Conservation (phyloP, 306 rosid genomes). For the Pterocarpus macrocarpus region DNA sequence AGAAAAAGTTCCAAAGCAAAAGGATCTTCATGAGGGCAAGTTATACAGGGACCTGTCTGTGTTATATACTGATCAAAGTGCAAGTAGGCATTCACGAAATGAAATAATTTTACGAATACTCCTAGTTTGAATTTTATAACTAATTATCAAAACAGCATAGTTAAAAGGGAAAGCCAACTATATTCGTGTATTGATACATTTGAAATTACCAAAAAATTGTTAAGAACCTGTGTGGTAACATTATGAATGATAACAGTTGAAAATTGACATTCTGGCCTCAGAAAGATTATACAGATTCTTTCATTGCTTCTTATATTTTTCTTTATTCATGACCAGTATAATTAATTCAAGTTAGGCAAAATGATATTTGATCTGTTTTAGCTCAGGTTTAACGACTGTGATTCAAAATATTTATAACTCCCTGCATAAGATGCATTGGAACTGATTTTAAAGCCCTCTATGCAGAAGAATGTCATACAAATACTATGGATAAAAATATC, state of each 20-base stretch:
- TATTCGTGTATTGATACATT: slow-evolving; percentile 3
- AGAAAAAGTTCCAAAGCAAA: slow-evolving; percentile 14
- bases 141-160: slow-evolving; percentile 20
- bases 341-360: slow-evolving; percentile 20
- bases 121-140: slow-evolving; percentile 12
- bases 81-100: slow-evolving; percentile 38
- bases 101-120: not conserved
- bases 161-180: not conserved
- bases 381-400: not conserved
- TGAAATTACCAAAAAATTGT: slow-evolving; percentile 29
- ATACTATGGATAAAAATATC: not conserved
- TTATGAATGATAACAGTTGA: slow-evolving; percentile 26
- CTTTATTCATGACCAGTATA: not conserved
- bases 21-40: too few species aligned
- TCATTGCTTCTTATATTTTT: not conserved
- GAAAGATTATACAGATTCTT: slow-evolving; percentile 13
- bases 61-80: not conserved
- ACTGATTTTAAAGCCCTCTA: slow-evolving; percentile 15
- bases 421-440: not conserved
- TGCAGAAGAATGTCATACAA: not conserved
- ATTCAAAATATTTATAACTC: slow-evolving; percentile 22
- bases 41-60: not conserved
- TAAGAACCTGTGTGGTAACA: not conserved
- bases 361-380: slow-evolving; percentile 14
- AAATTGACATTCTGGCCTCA: slow-evolving; percentile 2